A percentile compares a stretch with the other conserved stretches of the same genome.
Conservation (phyloP, 1,284 basidiomycete species). For the Gastroboletus turbinatus region DNA sequence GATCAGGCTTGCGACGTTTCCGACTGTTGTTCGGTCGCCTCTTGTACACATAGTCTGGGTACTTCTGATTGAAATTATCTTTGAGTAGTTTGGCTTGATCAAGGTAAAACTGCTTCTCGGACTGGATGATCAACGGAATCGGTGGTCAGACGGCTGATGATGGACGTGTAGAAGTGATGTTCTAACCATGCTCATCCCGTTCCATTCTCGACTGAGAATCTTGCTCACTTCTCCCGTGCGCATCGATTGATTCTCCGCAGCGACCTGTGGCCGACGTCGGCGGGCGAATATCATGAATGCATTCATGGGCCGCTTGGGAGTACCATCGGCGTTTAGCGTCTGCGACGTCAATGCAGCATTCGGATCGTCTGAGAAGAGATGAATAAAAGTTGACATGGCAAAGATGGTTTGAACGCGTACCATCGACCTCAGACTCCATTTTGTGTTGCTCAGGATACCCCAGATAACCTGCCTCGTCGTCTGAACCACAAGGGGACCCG, state of each 20-base stretch:
- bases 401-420: slow-evolving; percentile 30
- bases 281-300: slow-evolving; percentile 89
- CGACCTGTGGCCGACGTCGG: slow-evolving; percentile 75
- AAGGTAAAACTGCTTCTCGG: slow-evolving; percentile 80
- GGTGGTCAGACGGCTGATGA: slow-evolving; percentile 20
- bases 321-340: slow-evolving; percentile 78
- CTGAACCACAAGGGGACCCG: slow-evolving; percentile 48
- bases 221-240: slow-evolving; percentile 84
- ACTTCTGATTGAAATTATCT: slow-evolving; percentile 80
- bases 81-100: slow-evolving; percentile 81
- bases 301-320: slow-evolving; percentile 85
- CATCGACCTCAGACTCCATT: slow-evolving; percentile 43
- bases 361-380: slow-evolving; percentile 41
- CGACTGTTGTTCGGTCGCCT: slow-evolving; percentile 81
- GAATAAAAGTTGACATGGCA: slow-evolving; percentile 13
- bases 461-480: slow-evolving; percentile 41
- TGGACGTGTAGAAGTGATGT: slow-evolving; percentile 7
- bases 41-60: slow-evolving; percentile 84
- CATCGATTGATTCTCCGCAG: slow-evolving; percentile 79
- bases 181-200: slow-evolving; percentile 64
- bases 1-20: slow-evolving; percentile 60
- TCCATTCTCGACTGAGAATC: slow-evolving; percentile 80
- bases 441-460: slow-evolving; percentile 39
- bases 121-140: slow-evolving; percentile 39
- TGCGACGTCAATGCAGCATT: slow-evolving; percentile 65